phyloP scores from a whole-genome alignment of 225 moss, liverwort and hornwort species.

The Sphagnum contortum region DNA sequence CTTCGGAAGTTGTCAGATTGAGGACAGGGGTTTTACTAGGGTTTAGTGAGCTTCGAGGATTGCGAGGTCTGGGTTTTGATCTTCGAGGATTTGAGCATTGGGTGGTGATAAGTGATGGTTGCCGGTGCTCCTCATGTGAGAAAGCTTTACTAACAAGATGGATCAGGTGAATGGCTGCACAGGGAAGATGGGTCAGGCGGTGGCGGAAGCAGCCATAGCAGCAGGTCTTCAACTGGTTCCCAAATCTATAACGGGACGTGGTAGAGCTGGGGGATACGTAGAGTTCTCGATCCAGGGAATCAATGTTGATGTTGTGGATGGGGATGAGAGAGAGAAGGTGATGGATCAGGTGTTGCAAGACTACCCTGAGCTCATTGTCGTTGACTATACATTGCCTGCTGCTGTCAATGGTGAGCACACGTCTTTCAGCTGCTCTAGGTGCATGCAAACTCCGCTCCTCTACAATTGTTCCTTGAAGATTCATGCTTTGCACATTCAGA shows the following conservation, averaged over 20 bases:
- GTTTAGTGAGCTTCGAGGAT: no score
- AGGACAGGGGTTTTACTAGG: no score
- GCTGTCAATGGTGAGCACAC: conserved; percentile 72
- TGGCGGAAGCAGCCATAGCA: conserved; percentile 64
- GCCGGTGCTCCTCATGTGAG: no score
- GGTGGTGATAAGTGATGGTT: no score
- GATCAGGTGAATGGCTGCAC: conserved; percentile 67
- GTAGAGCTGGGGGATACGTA: conserved; percentile 2
- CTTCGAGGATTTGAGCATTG: no score
- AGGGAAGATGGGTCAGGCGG: conserved; percentile 86
- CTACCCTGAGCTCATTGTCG: conserved; percentile 49
- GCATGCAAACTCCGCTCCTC: neutral
- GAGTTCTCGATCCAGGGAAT: conserved; percentile 27
- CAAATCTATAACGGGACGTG: conserved; percentile 33
- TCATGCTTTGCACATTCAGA: neutral
- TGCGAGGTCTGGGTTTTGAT: no score
- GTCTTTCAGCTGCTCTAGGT: neutral
- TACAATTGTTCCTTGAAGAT: neutral
- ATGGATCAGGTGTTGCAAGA: conserved; percentile 41
- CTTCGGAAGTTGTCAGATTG: no score
- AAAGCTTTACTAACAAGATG: neutral
- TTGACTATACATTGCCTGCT: conserved; percentile 74
- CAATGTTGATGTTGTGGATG: conserved; percentile 41
- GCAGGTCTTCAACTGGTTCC: conserved; percentile 66
- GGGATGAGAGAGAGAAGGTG: conserved; percentile 35